Conservation (phyloP, 169 alveolate genomes). For the Hepatocystis sp. region DNA sequence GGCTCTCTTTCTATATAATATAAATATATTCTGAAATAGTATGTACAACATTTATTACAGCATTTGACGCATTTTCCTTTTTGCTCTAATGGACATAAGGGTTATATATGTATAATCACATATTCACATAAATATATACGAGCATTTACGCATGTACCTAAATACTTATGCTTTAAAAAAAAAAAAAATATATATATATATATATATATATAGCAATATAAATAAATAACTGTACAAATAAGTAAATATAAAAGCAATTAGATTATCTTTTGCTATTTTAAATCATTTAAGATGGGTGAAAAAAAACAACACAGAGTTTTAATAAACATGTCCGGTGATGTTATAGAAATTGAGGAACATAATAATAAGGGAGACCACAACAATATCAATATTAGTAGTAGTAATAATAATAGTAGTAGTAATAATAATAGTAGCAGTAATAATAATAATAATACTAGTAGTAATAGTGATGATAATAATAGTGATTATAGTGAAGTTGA, state of each 20-base stretch:
- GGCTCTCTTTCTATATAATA: no score
- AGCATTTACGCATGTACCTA: neutral
- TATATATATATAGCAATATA: neutral
- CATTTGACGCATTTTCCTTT: no score
- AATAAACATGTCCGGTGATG: slow-evolving; percentile 35
- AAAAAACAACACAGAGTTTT: slow-evolving; percentile 39
- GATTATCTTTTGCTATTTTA: slow-evolving; percentile 13
- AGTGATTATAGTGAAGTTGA: no score
- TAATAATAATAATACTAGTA: no score
- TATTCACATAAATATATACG: slow-evolving; percentile 4
- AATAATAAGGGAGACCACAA: slow-evolving; percentile 7
- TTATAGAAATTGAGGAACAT: slow-evolving; percentile 33
- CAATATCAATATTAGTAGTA: neutral
- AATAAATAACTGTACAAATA: neutral
- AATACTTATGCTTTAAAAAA: no score
- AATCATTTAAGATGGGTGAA: slow-evolving; percentile 35
- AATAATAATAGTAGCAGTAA: no score
- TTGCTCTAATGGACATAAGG: neutral
- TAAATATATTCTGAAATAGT: no score
- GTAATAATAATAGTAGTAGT: no score
- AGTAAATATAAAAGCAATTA: slow-evolving; percentile 4
- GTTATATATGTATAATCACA: neutral
- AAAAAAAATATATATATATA: neutral
- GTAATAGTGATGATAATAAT: no score
- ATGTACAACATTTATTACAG: no score